phyloP scores from a whole-genome alignment of 805 yeast species.

The Candida saitoana region DNA sequence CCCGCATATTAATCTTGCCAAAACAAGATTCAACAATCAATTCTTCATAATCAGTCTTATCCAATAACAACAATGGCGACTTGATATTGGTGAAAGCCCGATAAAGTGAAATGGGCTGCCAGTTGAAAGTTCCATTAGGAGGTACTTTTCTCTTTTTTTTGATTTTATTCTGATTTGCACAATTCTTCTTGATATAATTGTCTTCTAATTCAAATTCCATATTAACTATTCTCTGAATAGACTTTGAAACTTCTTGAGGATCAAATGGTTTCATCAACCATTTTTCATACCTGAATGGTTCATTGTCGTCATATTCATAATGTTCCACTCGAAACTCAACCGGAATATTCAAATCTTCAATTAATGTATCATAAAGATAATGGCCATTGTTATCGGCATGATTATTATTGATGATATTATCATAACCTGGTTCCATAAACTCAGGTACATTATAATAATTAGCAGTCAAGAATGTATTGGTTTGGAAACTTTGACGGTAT shows the following conservation, averaged over 20 bases:
- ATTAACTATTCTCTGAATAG: slow-evolving; percentile 12
- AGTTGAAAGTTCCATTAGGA: slow-evolving; percentile 12
- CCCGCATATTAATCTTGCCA: slow-evolving; percentile 39
- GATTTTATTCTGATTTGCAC: not conserved
- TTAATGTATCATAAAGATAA: not conserved
- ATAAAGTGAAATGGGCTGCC: slow-evolving; percentile 32
- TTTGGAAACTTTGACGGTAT: not conserved
- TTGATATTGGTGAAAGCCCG: slow-evolving; percentile 31
- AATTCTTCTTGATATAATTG: slow-evolving; percentile 7
- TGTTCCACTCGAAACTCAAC: not conserved
- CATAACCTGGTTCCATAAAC: not conserved
- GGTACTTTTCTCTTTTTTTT: not conserved
- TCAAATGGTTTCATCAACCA: slow-evolving; percentile 7
- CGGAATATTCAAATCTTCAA: not conserved
- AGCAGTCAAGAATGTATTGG: not conserved
- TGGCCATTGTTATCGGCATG: not conserved
- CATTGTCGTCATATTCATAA: slow-evolving; percentile 1
- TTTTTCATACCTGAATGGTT: slow-evolving; percentile 1
- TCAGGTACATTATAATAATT: not conserved
- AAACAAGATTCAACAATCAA: slow-evolving; percentile 27
- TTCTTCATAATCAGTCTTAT: slow-evolving; percentile 25
- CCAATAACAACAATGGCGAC: slow-evolving; percentile 19
- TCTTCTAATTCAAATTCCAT: slow-evolving; percentile 15
- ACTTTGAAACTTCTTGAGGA: slow-evolving; percentile 10
- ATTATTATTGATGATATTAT: not conserved